These are phyloP conservation scores for Claviceps arundinis DNA, from an alignment of 2,329 filamentous ascomycete species.

Conservation along the genomic window DNA sequence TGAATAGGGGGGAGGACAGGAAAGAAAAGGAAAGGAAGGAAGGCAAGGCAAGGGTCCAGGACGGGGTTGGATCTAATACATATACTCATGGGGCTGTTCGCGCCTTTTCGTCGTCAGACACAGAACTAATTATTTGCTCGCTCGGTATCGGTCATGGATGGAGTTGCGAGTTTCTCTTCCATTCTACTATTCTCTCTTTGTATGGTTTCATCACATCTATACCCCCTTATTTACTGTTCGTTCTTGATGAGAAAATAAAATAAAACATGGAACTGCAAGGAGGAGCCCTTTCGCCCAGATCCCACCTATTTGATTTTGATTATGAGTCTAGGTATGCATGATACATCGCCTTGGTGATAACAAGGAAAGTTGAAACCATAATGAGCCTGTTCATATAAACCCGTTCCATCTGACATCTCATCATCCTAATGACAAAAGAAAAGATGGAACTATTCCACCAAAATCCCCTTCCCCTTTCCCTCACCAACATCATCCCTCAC, in stretches of 20 bases:
- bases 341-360: too few species aligned
- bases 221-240: neutral
- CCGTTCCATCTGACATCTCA: too few species aligned
- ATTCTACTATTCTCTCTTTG: neutral
- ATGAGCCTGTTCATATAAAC: too few species aligned
- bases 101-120: neutral
- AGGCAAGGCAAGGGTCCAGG: neutral
- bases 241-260: neutral
- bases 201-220: neutral
- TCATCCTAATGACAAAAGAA: too few species aligned
- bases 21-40: neutral
- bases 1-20: neutral
- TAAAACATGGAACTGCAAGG: too few species aligned
- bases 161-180: too few species aligned
- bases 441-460: neutral
- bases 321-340: too few species aligned
- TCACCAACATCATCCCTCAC: slow-evolving; percentile 34
- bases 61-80: neutral
- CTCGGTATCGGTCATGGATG: too few species aligned
- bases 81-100: neutral
- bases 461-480: slow-evolving; percentile 6
- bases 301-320: too few species aligned
- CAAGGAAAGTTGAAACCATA: too few species aligned
- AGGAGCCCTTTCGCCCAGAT: too few species aligned
- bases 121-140: neutral